Evolutionary conservation across 306 rosid genomes (phyloP).

Genomic region (Casuarina glauca): DNA sequence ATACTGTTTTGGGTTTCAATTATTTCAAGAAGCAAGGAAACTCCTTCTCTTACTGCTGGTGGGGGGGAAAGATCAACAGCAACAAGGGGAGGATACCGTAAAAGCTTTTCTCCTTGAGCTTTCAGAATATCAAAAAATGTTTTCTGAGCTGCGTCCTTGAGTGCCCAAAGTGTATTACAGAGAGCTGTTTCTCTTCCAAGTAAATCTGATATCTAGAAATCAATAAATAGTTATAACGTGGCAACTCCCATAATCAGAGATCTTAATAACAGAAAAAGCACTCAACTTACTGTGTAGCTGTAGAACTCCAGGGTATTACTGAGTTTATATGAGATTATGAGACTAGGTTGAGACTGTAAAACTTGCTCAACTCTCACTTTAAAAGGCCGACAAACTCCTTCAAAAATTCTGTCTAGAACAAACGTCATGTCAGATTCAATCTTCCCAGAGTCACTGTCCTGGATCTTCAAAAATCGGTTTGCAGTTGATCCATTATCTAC

Average conservation of each 20-base stretch:
- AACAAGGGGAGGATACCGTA: constrained; percentile 92
- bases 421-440: constrained; percentile 72
- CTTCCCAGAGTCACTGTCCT: constrained; percentile 58
- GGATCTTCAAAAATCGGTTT: constrained; percentile 49
- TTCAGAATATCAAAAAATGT: constrained; percentile 88
- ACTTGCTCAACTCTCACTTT: constrained; percentile 99
- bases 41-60: constrained; percentile 96
- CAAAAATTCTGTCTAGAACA: constrained; percentile 97
- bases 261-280: constrained; percentile 6
- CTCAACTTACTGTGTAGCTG: constrained; percentile 80
- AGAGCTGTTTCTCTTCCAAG: constrained; percentile 91
- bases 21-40: constrained; percentile 85
- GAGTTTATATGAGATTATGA: constrained; percentile 86
- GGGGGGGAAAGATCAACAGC: constrained; percentile 96
- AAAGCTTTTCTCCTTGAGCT: constrained; percentile 87
- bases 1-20: constrained; percentile 76
- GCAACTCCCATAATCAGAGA: neutral
- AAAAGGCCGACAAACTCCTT: constrained; percentile 98
- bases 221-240: constrained; percentile 29
- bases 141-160: constrained; percentile 92
- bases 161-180: constrained; percentile 77
- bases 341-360: constrained; percentile 91
- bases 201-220: constrained; percentile 77
- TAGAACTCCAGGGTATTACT: constrained; percentile 89
- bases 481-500: constrained; percentile 57